Percentiles rank a stretch among this genome's conserved stretches.
Conservation (phyloP, 2,329 filamentous ascomycete genomes). For the Trichophyton mentagrophytes region DNA sequence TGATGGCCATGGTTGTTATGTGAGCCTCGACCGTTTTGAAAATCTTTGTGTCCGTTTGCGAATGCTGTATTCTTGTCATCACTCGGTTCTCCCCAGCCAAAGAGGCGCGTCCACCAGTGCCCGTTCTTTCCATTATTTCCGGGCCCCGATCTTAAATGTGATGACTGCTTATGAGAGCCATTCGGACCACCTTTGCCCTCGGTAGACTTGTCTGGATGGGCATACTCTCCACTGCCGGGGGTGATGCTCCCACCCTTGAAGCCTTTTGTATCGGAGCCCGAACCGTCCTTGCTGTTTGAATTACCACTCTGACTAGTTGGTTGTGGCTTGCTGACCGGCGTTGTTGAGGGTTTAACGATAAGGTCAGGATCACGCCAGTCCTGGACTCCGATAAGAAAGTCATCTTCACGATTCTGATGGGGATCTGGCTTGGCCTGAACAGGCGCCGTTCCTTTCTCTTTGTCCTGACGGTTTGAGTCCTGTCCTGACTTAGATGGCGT, state of each 20-base stretch:
- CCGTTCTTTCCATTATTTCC: slow-evolving; percentile 1
- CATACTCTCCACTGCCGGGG: slow-evolving; percentile 61
- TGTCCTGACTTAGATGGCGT: slow-evolving; percentile 16
- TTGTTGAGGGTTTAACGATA: slow-evolving; percentile 25
- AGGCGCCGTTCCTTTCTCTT: slow-evolving; percentile 12
- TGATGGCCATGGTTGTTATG: background rate
- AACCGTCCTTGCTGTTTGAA: slow-evolving; percentile 23
- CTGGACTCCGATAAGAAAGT: slow-evolving; percentile 74
- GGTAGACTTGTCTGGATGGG: slow-evolving; percentile 28
- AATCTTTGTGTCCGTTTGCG: slow-evolving; percentile 8
- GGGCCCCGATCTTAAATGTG: background rate
- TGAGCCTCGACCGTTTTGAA: slow-evolving; percentile 5
- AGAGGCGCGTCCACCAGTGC: slow-evolving; percentile 26
- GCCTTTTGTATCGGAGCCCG: slow-evolving; percentile 22
- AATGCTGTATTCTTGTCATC: background rate
- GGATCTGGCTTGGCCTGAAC: slow-evolving; percentile 14
- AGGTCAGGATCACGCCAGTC: slow-evolving; percentile 76
- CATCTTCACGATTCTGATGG: slow-evolving; percentile 27
- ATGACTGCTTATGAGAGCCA: slow-evolving; percentile 3
- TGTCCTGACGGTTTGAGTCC: slow-evolving; percentile 19
- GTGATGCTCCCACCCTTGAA: slow-evolving; percentile 55
- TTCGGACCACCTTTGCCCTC: slow-evolving; percentile 8
- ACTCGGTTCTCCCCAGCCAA: slow-evolving; percentile 19
- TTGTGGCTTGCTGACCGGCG: slow-evolving; percentile 17
- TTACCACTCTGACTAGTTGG: slow-evolving; percentile 3